These are phyloP conservation scores for Staphylotrichum longicolle DNA, from an alignment of 495 filamentous ascomycete species.

Conservation along the genomic window DNA sequence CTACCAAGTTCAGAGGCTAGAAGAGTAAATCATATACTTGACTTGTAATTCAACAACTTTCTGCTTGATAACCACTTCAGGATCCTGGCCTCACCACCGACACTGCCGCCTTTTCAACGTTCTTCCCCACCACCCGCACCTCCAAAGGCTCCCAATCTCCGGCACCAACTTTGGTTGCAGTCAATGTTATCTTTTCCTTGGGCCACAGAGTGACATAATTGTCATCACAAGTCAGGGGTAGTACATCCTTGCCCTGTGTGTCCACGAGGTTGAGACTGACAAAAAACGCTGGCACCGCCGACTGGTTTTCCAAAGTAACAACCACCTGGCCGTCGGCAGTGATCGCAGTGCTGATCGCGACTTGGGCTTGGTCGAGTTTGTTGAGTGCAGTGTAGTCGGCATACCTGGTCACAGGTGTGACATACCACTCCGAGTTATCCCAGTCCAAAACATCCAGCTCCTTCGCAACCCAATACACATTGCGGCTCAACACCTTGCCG, in stretches of 20 bases:
- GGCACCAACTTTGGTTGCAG: background rate
- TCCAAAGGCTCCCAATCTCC: slow-evolving; percentile 5
- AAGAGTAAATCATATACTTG: too few species aligned
- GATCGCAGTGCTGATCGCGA: slow-evolving; percentile 32
- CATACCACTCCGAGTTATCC: slow-evolving; percentile 57
- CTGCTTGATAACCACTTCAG: too few species aligned
- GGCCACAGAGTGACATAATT: slow-evolving; percentile 65
- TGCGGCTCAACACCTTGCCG: slow-evolving; percentile 48
- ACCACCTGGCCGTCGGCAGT: background rate
- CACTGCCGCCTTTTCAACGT: slow-evolving; percentile 19
- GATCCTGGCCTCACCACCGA: background rate
- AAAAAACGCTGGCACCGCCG: slow-evolving; percentile 56
- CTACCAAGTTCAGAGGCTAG: too few species aligned
- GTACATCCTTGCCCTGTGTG: slow-evolving; percentile 40
- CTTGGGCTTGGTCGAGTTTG: slow-evolving; percentile 37
- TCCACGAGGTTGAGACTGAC: slow-evolving; percentile 51
- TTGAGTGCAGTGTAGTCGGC: slow-evolving; percentile 52
- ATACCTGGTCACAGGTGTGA: slow-evolving; percentile 55
- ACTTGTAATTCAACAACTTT: too few species aligned
- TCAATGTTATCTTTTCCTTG: slow-evolving; percentile 45
- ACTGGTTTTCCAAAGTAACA: slow-evolving; percentile 53
- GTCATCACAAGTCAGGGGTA: slow-evolving; percentile 57
- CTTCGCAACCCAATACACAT: slow-evolving; percentile 61
- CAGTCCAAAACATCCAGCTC: slow-evolving; percentile 53
- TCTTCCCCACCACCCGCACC: slow-evolving; percentile 26